phyloP scores from a whole-genome alignment of 2,329 filamentous ascomycete species.

The Cladosporium cucumerinum region DNA sequence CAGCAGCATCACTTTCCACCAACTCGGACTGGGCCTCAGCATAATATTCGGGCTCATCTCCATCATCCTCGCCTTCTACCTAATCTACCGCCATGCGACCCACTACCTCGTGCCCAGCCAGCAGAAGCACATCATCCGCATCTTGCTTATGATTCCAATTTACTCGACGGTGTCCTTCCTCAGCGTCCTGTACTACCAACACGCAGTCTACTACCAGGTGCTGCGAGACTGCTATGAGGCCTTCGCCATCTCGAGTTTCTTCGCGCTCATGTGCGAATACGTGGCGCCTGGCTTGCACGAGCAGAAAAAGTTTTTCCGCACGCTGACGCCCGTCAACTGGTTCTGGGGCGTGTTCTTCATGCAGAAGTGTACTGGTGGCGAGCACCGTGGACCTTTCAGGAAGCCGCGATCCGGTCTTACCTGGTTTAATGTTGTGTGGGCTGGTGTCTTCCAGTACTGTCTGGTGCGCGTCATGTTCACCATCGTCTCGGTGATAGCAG shows the following conservation, averaged over 20 bases:
- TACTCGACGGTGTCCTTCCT: conserved; percentile 74
- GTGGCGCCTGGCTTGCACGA: conserved; percentile 71
- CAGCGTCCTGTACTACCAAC: conserved; percentile 69
- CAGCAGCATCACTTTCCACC: conserved; percentile 54
- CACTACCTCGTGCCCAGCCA: conserved; percentile 60
- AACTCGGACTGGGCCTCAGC: conserved; percentile 53
- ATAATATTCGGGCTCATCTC: conserved; percentile 53
- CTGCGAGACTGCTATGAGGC: conserved; percentile 84
- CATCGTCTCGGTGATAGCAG: conserved; percentile 68
- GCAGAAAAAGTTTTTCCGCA: conserved; percentile 78
- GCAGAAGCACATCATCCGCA: conserved; percentile 74
- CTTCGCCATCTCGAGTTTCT: conserved; percentile 84
- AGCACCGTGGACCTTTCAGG: conserved; percentile 63
- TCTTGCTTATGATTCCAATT: conserved; percentile 82
- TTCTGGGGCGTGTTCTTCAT: conserved; percentile 70
- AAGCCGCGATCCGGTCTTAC: conserved; percentile 78
- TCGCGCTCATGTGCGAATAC: conserved; percentile 77
- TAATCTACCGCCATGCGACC: conserved; percentile 56
- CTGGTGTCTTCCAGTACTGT: conserved; percentile 81
- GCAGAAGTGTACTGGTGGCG: conserved; percentile 66
- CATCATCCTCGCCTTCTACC: conserved; percentile 48
- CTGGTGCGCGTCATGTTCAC: conserved; percentile 78
- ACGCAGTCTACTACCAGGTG: conserved; percentile 77
- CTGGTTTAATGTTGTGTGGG: conserved; percentile 85
- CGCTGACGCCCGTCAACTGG: conserved; percentile 67